Evolutionary conservation across 164 flowering plant species (phyloP).

Genomic region (Magnolia officinalis): DNA sequence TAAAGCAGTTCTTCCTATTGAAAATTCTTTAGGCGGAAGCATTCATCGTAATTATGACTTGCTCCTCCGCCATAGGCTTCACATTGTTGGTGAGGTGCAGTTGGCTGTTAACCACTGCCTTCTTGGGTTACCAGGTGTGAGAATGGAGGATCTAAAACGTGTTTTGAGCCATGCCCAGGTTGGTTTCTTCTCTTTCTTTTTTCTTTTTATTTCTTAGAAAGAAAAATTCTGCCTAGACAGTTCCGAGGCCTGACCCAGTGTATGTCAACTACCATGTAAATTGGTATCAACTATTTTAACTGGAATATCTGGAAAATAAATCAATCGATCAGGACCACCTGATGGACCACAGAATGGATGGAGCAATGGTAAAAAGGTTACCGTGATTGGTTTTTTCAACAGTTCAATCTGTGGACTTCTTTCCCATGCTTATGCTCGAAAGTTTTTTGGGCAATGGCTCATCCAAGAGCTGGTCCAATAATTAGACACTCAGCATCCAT

Average conservation of each 20-base stretch:
- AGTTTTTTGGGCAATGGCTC: not conserved
- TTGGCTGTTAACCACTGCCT: constrained; percentile 57
- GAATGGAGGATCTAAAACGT: constrained; percentile 47
- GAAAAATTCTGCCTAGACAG: not conserved
- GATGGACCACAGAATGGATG: not conserved
- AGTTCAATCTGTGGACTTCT: not conserved
- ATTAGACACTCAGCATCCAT: not conserved
- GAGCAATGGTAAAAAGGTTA: not conserved
- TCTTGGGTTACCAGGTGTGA: constrained; percentile 61
- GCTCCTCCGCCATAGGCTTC: constrained; percentile 67
- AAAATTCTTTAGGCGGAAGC: constrained; percentile 64
- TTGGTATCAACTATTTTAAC: not conserved
- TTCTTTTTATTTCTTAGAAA: not conserved
- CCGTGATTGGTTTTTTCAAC: too few relatives aligned
- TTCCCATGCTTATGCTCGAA: not conserved
- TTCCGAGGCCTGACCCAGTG: not conserved
- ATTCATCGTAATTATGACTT: constrained; percentile 70
- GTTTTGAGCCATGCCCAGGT: constrained; percentile 72
- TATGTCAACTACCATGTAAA: not conserved
- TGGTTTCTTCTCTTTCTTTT: not conserved
- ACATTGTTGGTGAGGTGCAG: constrained; percentile 76
- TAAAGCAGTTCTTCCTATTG: constrained; percentile 72
- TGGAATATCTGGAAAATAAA: not conserved
- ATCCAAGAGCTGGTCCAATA: not conserved
- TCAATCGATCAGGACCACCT: not conserved